phyloP scores from a whole-genome alignment of 192 early-diverging fungal genomes.

The Coemansia sp. region DNA sequence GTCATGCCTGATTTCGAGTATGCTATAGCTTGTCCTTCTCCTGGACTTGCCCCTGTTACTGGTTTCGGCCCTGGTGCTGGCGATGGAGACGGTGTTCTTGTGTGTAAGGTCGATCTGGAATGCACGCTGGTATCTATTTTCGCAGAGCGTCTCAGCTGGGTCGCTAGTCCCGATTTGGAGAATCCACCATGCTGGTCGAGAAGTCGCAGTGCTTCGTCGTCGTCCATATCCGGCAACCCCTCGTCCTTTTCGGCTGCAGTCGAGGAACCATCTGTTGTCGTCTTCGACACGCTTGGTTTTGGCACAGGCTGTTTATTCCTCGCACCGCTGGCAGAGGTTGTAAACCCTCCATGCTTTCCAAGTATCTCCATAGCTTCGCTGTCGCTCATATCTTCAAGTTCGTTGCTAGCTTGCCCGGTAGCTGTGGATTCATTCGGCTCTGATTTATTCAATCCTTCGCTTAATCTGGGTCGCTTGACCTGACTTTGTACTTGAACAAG shows the following conservation, averaged over 20 bases:
- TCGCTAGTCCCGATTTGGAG: neutral
- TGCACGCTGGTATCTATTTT: too few species aligned
- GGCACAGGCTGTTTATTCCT: neutral
- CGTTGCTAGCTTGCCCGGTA: neutral
- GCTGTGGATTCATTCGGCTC: neutral
- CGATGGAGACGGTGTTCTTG: neutral
- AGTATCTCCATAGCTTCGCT: constrained; percentile 29
- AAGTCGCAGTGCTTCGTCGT: neutral
- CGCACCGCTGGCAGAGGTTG: neutral
- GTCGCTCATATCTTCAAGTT: constrained; percentile 2
- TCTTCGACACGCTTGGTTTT: neutral
- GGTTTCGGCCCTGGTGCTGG: neutral
- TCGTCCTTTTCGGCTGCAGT: neutral
- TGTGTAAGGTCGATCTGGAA: neutral
- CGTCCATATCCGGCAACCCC: neutral
- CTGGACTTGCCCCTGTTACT: neutral
- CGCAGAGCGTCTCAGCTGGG: too few species aligned
- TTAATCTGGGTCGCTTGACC: neutral
- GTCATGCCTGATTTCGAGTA: neutral
- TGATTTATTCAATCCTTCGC: neutral
- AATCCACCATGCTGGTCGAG: neutral
- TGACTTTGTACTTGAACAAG: neutral
- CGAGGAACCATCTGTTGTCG: neutral
- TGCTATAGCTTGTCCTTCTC: too few species aligned
- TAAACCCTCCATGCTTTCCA: constrained; percentile 32